Conservation (phyloP, 148 eudicot species). For the Spergularia bocconei region DNA sequence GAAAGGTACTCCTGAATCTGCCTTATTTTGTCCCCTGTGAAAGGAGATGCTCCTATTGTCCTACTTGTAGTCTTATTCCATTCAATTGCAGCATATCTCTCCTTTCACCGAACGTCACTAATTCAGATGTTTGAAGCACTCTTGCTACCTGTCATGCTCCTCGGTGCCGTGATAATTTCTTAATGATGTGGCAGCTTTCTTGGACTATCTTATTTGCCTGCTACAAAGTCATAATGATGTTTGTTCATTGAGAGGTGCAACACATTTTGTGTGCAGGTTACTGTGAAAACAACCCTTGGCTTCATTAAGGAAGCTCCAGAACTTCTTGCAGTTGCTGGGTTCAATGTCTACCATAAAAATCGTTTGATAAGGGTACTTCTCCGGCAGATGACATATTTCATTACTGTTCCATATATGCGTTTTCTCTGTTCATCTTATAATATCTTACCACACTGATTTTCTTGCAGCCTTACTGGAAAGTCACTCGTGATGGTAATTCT, state of each 20-base stretch:
- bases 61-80: not conserved
- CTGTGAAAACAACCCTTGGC: slow-evolving; percentile 67
- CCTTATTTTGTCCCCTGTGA: not conserved
- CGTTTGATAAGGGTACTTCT: slow-evolving; percentile 86
- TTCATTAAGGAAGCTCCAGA: slow-evolving; percentile 87
- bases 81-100: not conserved
- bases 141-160: too few species aligned
- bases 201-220: not conserved
- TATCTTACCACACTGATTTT: not conserved
- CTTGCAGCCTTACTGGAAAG: slow-evolving; percentile 94
- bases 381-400: slow-evolving; percentile 1
- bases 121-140: not conserved
- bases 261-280: slow-evolving; percentile 41
- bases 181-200: not conserved
- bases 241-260: not conserved
- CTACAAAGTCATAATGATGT: not conserved
- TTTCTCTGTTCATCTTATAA: not conserved
- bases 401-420: not conserved
- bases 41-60: not conserved
- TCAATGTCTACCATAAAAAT: slow-evolving; percentile 94
- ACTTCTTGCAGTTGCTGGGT: slow-evolving; percentile 59
- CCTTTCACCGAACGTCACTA: not conserved
- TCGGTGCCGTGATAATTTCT: not conserved
- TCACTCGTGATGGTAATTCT: slow-evolving; percentile 78
- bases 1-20: not conserved